phyloP scores from a whole-genome alignment of 129 eudicot species.

The Solidago caesia region DNA sequence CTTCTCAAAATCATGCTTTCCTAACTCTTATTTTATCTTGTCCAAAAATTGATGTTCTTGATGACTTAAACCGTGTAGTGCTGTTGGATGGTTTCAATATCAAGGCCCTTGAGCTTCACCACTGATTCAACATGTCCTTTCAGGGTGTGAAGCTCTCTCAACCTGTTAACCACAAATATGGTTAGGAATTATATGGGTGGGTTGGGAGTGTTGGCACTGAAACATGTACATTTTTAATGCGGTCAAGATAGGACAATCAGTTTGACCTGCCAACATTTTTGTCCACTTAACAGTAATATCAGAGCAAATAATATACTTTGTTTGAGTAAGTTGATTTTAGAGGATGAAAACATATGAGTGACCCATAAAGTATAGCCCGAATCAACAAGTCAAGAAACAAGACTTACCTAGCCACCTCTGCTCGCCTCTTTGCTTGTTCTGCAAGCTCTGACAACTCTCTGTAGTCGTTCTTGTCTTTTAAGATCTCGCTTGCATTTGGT shows the following conservation, averaged over 20 bases:
- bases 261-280: background rate
- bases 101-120: conserved; percentile 49
- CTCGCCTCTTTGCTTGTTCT: conserved; percentile 50
- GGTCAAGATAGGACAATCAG: background rate
- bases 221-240: background rate
- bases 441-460: conserved; percentile 44
- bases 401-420: conserved; percentile 52
- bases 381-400: background rate
- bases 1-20: conserved; percentile 36
- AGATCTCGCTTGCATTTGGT: conserved; percentile 29
- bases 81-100: conserved; percentile 46
- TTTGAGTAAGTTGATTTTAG: background rate
- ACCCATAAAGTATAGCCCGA: background rate
- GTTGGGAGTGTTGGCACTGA: background rate
- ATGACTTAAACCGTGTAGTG: conserved; percentile 39
- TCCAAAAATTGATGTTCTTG: conserved; percentile 19
- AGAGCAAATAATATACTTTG: background rate
- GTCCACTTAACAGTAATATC: background rate
- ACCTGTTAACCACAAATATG: conserved; percentile 17
- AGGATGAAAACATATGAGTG: background rate
- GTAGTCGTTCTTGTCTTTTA: conserved; percentile 33
- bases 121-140: conserved; percentile 53
- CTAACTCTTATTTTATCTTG: conserved; percentile 29
- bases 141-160: conserved; percentile 51
- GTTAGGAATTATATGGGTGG: background rate